Evolutionary conservation across 805 yeast genomes (phyloP).

Genomic region (Yamadazyma nakazawae): DNA sequence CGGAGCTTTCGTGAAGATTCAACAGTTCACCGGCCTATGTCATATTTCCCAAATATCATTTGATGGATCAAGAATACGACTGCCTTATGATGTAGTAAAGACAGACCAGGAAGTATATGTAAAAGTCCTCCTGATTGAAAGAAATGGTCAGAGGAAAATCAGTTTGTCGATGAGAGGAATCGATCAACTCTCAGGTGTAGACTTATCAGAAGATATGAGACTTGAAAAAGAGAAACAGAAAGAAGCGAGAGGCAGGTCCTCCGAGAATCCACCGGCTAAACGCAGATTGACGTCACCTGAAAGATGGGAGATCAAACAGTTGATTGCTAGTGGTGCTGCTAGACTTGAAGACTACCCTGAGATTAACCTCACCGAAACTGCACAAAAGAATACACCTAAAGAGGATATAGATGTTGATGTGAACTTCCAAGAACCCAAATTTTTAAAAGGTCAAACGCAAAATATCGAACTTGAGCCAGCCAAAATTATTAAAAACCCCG

Average conservation of each 20-base stretch:
- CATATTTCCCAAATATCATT: slow-evolving; percentile 69
- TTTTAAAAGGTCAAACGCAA: slow-evolving; percentile 55
- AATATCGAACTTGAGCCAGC: slow-evolving; percentile 43
- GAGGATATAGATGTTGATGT: slow-evolving; percentile 58
- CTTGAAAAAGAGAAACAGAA: slow-evolving; percentile 10
- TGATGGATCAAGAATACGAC: slow-evolving; percentile 45
- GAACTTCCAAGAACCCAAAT: slow-evolving; percentile 71
- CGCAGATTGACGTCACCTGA: slow-evolving; percentile 76
- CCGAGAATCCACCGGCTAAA: slow-evolving; percentile 15
- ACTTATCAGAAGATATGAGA: slow-evolving; percentile 21
- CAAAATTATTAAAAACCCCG: slow-evolving; percentile 64
- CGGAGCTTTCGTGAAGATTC: slow-evolving; percentile 74
- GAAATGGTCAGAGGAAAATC: slow-evolving; percentile 30
- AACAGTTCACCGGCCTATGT: slow-evolving; percentile 54
- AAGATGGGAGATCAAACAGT: slow-evolving; percentile 83
- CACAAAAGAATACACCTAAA: slow-evolving; percentile 18
- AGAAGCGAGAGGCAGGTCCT: slow-evolving; percentile 12
- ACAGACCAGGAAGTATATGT: slow-evolving; percentile 64
- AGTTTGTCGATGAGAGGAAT: slow-evolving; percentile 67
- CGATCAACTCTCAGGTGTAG: slow-evolving; percentile 65
- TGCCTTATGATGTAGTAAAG: slow-evolving; percentile 57
- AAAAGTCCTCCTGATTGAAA: slow-evolving; percentile 41
- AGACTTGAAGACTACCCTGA: slow-evolving; percentile 69
- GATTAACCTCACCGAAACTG: slow-evolving; percentile 27
- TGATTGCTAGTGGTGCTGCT: slow-evolving; percentile 75